phyloP scores from a whole-genome alignment of 768 basidiomycete species.

The Leccinellum albellum region DNA sequence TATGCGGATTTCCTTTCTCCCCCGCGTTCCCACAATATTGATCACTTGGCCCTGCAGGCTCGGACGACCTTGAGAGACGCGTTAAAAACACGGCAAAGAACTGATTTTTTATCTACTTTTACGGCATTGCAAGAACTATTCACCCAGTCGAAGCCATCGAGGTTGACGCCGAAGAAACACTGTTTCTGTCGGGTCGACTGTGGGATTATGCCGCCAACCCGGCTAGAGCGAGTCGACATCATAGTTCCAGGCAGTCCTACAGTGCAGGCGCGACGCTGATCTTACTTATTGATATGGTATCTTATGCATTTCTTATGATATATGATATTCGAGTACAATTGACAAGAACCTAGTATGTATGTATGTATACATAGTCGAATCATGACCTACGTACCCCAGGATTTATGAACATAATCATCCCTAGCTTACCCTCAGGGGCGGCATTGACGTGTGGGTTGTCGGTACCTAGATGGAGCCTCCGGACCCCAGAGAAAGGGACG shows the following conservation, averaged over 20 bases:
- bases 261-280: conserved; percentile 14
- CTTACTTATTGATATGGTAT: conserved; percentile 7
- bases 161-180: conserved; percentile 3
- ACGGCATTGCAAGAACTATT: conserved; percentile 21
- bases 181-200: conserved; percentile 7
- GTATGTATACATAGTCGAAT: background rate
- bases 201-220: background rate
- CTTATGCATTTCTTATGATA: conserved; percentile 6
- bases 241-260: conserved; percentile 23
- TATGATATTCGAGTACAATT: conserved; percentile 10
- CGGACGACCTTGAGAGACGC: conserved; percentile 15
- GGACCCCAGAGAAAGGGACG: background rate
- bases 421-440: background rate
- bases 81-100: conserved; percentile 1
- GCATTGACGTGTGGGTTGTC: background rate
- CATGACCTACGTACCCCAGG: conserved; percentile 1
- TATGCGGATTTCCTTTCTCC: conserved; percentile 1
- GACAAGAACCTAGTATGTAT: conserved; percentile 9
- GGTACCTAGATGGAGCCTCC: background rate
- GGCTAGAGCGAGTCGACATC: conserved; percentile 12
- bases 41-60: conserved; percentile 13
- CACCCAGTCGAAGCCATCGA: conserved; percentile 7
- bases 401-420: background rate
- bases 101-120: conserved; percentile 15
- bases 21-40: background rate